Evolutionary conservation across 805 yeast species (phyloP).

Genomic region (Debaryomyces prosopidis): DNA sequence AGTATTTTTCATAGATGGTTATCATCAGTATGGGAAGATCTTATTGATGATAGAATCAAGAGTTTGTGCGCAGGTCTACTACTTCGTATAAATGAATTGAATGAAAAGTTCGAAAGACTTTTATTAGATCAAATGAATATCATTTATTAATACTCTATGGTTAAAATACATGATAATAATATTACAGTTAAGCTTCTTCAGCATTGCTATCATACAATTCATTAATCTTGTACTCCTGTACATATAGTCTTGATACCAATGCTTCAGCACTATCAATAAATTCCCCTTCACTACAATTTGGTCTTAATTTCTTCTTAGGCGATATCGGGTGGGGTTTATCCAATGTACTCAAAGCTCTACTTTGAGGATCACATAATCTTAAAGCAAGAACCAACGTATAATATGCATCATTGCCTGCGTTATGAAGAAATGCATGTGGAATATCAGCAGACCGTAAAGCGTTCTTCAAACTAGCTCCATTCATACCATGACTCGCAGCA

Average conservation of each 20-base stretch:
- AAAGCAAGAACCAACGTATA: slow-evolving; percentile 55
- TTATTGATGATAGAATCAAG: slow-evolving; percentile 37
- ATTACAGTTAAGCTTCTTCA: background rate
- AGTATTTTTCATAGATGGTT: slow-evolving; percentile 27
- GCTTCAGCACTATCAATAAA: slow-evolving; percentile 4
- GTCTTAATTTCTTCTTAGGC: background rate
- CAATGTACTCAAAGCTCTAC: slow-evolving; percentile 17
- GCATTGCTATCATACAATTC: background rate
- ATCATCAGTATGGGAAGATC: slow-evolving; percentile 29
- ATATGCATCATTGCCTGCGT: slow-evolving; percentile 72
- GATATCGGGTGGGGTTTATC: slow-evolving; percentile 3
- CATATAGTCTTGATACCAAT: background rate
- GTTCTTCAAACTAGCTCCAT: slow-evolving; percentile 44
- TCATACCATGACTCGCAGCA: slow-evolving; percentile 37
- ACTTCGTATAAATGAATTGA: slow-evolving; percentile 24
- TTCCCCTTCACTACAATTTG: slow-evolving; percentile 5
- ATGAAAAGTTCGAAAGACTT: slow-evolving; percentile 26
- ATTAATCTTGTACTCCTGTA: background rate
- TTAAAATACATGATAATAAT: background rate
- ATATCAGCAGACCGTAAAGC: slow-evolving; percentile 46
- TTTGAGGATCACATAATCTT: slow-evolving; percentile 48
- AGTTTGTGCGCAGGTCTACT: slow-evolving; percentile 42
- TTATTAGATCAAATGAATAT: slow-evolving; percentile 31
- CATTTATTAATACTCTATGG: slow-evolving; percentile 15
- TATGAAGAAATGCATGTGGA: slow-evolving; percentile 61